Percentiles rank a stretch among this genome's conserved stretches.
phyloP scores from a whole-genome alignment of 441 rosid species.

The Viola pubescens region DNA sequence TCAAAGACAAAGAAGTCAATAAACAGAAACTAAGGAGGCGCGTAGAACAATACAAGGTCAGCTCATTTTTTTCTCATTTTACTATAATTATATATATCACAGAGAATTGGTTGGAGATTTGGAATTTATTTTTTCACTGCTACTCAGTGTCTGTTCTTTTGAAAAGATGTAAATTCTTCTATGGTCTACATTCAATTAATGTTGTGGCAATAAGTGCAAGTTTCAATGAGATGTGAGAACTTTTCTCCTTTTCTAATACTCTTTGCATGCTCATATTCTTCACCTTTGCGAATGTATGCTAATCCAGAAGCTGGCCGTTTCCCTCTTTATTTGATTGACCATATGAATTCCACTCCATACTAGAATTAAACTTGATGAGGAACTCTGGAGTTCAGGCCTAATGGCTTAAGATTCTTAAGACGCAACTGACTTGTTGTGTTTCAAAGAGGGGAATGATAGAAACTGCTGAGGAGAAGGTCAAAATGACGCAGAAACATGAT shows the following conservation, averaged over 20 bases:
- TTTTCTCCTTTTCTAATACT: too few relatives aligned
- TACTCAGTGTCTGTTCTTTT: background rate
- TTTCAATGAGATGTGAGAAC: too few relatives aligned
- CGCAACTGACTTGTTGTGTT: background rate
- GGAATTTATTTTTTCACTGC: background rate
- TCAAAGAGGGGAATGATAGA: background rate
- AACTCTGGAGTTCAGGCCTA: too few relatives aligned
- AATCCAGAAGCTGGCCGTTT: too few relatives aligned
- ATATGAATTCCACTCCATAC: too few relatives aligned
- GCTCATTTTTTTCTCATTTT: background rate
- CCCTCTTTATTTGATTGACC: too few relatives aligned
- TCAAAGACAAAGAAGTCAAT: constrained; percentile 78
- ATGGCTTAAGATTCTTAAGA: too few relatives aligned
- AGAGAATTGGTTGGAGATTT: background rate
- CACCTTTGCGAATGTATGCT: too few relatives aligned
- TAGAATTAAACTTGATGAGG: too few relatives aligned
- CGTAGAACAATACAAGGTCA: constrained; percentile 65
- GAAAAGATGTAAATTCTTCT: background rate
- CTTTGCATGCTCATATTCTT: too few relatives aligned
- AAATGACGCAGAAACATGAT: background rate
- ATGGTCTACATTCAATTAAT: background rate
- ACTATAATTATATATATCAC: background rate
- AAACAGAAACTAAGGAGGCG: constrained; percentile 76
- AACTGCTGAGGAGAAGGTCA: background rate
- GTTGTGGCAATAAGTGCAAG: background rate